Base-by-base conservation (phyloP, 1,139 yeast species). In the Pichia sp. region DNA sequence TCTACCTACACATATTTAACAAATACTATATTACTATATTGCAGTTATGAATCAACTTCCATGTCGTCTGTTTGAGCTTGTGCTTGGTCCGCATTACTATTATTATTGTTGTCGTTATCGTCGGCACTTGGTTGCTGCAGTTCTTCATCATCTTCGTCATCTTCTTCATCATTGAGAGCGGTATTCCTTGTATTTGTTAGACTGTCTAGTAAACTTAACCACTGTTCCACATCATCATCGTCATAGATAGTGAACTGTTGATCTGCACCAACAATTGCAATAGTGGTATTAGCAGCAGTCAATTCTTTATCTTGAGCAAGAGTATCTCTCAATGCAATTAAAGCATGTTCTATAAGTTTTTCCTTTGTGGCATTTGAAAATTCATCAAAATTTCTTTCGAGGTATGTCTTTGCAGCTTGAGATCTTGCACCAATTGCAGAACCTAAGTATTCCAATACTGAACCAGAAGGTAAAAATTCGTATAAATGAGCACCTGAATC, bases 341-440 rank as follows among this genome's bases (percentile, higher is more conserved):
- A 81, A 4, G 96, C 98, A 62, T 84, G 92, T 45, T 84, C 81
- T 54, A 92, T 81, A 62, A 92, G 78, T 58, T 85, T 81, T 59
- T 88, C 95, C 47, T 83, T 73, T 10, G 78, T 66, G 8, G 83
- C 78, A 47, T 71, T 70, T 37, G 81, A 73, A 59, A 87, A 86
- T 39, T 74, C 72, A 35, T 86, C 89, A 64, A 83, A 75, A 54
- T 83, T 83, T 65, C 96, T 81, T 68, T 92, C 98, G 64, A 94
- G 72, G 62, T 89, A 92, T 2, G 99, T 92, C 70, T 96, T 79
- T 18, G 97, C 97, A 43, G 97, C 97, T 70, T 92, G 99, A 2
- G 97, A 89, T 64, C 99, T 79, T 18, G 99, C 98, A 44, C 99
- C 99, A 64, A 92, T 89, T 40, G 98, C 96, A 9, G 97, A 85